Conservation (phyloP, 2,329 filamentous ascomycete species). For the Colletotrichum sp. region DNA sequence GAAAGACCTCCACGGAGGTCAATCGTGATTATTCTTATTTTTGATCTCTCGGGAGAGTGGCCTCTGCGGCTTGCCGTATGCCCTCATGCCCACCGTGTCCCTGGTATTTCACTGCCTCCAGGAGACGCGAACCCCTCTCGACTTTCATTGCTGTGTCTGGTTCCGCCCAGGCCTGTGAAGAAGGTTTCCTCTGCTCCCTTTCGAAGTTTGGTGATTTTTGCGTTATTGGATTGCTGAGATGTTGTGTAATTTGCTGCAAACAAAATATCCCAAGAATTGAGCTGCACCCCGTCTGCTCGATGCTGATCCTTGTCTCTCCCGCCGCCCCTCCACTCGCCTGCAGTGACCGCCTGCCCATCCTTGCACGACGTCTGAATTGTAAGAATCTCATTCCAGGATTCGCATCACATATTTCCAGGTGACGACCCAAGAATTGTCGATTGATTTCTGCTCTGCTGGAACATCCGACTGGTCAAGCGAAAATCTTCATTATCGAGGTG, state of each 20-base stretch:
- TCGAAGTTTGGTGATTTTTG: background rate
- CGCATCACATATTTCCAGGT: background rate
- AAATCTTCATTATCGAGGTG: background rate
- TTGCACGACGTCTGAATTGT: background rate
- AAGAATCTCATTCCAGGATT: background rate
- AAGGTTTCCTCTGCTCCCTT: constrained; percentile 38
- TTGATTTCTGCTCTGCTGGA: background rate
- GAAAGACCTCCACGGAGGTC: constrained; percentile 69
- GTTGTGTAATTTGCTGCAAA: background rate
- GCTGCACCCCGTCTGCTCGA: background rate
- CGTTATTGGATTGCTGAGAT: background rate
- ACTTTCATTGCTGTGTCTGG: constrained; percentile 59
- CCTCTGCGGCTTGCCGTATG: constrained; percentile 73
- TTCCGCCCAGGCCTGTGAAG: constrained; percentile 57
- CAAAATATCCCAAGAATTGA: background rate
- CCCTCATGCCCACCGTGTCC: constrained; percentile 65
- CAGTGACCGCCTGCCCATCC: background rate
- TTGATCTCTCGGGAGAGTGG: constrained; percentile 50
- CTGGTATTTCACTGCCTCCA: constrained; percentile 74
- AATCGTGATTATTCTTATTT: constrained; percentile 77
- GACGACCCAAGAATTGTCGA: background rate
- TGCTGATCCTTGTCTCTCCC: background rate
- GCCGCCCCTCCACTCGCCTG: background rate
- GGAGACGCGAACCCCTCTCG: constrained; percentile 67
- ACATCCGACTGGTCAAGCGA: background rate